Evolutionary conservation across 805 yeast species (phyloP).

Genomic region (Metschnikowia santaceciliae): DNA sequence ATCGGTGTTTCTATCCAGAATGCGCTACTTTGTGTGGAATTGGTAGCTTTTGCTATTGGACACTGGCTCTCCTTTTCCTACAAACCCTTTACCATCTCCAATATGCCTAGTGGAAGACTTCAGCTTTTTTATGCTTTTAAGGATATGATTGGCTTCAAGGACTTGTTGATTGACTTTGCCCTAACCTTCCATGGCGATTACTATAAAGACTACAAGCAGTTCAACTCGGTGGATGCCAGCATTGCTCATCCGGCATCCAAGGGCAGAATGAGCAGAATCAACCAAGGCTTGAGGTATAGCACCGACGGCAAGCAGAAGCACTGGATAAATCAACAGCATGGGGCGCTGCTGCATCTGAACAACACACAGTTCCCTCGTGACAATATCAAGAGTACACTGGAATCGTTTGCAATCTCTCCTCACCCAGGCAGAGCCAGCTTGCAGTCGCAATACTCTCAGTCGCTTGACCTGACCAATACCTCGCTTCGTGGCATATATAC

Average conservation of each 20-base stretch:
- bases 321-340: constrained; percentile 52
- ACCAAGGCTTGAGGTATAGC: constrained; percentile 78
- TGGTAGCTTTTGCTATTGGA: constrained; percentile 81
- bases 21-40: constrained; percentile 74
- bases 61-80: constrained; percentile 86
- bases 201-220: constrained; percentile 71
- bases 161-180: constrained; percentile 73
- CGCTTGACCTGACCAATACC: constrained; percentile 28
- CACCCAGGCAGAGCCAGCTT: constrained; percentile 2
- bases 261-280: constrained; percentile 63
- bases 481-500: constrained; percentile 31
- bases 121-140: constrained; percentile 58
- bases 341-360: constrained; percentile 8
- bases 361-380: constrained; percentile 2
- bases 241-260: constrained; percentile 65
- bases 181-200: constrained; percentile 64
- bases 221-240: constrained; percentile 73
- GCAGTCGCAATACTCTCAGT: constrained; percentile 20
- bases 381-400: constrained; percentile 27
- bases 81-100: constrained; percentile 58
- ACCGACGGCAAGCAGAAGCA: constrained; percentile 76
- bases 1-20: constrained; percentile 68
- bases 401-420: constrained; percentile 19
- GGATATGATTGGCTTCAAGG: constrained; percentile 77
- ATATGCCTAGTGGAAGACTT: constrained; percentile 66